A percentile compares a stretch with the other conserved stretches of the same genome.
Conservation (phyloP, 768 basidiomycete genomes). For the Chiua virens region DNA sequence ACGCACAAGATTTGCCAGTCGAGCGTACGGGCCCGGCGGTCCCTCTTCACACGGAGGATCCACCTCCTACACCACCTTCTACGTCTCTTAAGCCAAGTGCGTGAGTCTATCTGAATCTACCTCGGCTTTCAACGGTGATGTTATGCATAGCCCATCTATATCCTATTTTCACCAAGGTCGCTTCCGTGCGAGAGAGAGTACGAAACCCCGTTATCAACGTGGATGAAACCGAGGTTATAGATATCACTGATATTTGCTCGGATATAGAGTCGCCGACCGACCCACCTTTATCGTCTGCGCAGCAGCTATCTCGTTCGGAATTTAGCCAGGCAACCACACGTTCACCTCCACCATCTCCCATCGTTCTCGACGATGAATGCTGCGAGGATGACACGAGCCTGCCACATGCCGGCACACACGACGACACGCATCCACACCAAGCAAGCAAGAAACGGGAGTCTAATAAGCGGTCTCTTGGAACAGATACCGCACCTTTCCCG, state of each 20-base stretch:
- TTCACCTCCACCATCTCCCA: constrained; percentile 6
- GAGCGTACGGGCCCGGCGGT: background rate
- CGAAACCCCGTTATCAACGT: constrained; percentile 4
- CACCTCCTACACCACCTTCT: background rate
- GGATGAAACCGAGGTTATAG: constrained; percentile 18
- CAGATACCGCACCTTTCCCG: constrained; percentile 46
- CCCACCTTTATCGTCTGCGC: constrained; percentile 2
- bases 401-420: constrained; percentile 1
- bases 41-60: background rate
- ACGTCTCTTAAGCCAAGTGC: constrained; percentile 17
- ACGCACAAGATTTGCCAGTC: background rate
- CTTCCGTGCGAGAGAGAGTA: constrained; percentile 3
- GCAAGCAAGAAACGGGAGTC: constrained; percentile 4
- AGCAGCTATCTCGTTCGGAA: constrained; percentile 10
- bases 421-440: background rate
- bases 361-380: background rate
- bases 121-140: background rate
- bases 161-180: constrained; percentile 24
- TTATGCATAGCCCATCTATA: constrained; percentile 23
- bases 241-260: constrained; percentile 19
- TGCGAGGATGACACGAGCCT: constrained; percentile 7
- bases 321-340: constrained; percentile 1
- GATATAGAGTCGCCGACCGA: constrained; percentile 18
- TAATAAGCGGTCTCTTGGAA: constrained; percentile 1
- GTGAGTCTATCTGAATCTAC: constrained; percentile 5